Conservation (phyloP, 2,329 filamentous ascomycete genomes). For the Dothistroma pini region DNA sequence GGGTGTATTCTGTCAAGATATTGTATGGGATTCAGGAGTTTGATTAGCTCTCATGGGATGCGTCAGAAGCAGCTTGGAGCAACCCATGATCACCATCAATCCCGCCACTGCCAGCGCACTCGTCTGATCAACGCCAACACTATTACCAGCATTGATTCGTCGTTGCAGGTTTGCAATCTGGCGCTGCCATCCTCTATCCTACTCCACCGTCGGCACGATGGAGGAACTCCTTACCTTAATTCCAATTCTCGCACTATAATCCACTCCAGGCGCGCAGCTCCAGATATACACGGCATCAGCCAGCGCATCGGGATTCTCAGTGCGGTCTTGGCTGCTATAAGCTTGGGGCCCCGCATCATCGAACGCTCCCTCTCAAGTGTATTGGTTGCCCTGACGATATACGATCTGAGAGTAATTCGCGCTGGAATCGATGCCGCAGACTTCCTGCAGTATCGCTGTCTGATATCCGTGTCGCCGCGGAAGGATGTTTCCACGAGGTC, state of each 20-base stretch:
- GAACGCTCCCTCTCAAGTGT: neutral
- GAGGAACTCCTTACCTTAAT: neutral
- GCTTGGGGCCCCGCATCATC: neutral
- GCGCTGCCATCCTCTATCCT: neutral
- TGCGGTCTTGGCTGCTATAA: neutral
- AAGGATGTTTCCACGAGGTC: neutral
- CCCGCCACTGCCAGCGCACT: neutral
- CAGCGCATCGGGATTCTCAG: neutral
- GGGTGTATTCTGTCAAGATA: neutral
- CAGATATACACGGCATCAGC: neutral
- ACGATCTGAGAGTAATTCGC: neutral
- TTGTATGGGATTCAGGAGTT: conserved; percentile 3
- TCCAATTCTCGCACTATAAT: neutral
- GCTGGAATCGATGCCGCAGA: neutral
- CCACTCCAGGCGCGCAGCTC: neutral
- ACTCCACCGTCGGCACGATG: neutral
- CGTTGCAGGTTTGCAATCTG: neutral
- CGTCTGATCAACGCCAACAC: neutral
- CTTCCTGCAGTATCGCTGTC: neutral
- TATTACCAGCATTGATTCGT: neutral
- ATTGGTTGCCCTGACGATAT: neutral
- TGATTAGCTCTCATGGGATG: no score
- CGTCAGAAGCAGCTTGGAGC: neutral
- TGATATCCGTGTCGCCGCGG: neutral
- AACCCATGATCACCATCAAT: neutral